Evolutionary conservation across 2,329 filamentous ascomycete species (phyloP).

Genomic region (Plenodomus lindquistii): DNA sequence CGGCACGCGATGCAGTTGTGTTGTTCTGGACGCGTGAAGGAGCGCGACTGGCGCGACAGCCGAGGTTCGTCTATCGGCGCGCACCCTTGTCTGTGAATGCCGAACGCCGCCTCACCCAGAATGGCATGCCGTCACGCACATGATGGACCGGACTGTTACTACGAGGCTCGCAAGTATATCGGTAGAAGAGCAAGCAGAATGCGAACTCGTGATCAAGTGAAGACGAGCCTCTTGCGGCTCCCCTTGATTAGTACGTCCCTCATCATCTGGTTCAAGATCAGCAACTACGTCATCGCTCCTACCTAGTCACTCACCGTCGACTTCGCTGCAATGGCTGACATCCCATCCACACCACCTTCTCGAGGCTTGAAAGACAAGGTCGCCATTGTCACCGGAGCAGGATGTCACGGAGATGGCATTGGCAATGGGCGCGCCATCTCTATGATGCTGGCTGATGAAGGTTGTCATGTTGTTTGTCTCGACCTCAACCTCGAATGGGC

Average conservation of each 20-base stretch:
- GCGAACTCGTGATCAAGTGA: not conserved
- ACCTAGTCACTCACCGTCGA: not conserved
- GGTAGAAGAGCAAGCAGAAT: too few relatives aligned
- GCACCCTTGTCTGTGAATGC: not conserved
- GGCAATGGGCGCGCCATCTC: slow-evolving; percentile 64
- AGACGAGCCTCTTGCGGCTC: not conserved
- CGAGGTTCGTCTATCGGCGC: not conserved
- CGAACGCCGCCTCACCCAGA: not conserved
- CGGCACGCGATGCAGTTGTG: not conserved
- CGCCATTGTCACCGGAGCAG: slow-evolving; percentile 64
- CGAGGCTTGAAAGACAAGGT: slow-evolving; percentile 50
- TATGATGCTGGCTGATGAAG: slow-evolving; percentile 63
- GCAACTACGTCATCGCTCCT: not conserved
- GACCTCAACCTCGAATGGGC: slow-evolving; percentile 58
- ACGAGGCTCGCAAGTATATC: too few relatives aligned
- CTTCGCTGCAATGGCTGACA: slow-evolving; percentile 14
- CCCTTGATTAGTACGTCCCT: not conserved
- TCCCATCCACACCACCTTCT: slow-evolving; percentile 33
- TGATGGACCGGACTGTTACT: too few relatives aligned
- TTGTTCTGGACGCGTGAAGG: too few relatives aligned
- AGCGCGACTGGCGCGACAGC: not conserved
- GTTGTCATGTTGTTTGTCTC: slow-evolving; percentile 62
- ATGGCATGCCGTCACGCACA: not conserved
- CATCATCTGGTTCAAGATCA: not conserved
- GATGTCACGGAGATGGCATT: slow-evolving; percentile 60